Percentiles rank a stretch among this genome's conserved stretches.
Evolutionary conservation across 176 grass and related monocot genomes (phyloP).

Genomic region (Ampelocalamus luodianensis): DNA sequence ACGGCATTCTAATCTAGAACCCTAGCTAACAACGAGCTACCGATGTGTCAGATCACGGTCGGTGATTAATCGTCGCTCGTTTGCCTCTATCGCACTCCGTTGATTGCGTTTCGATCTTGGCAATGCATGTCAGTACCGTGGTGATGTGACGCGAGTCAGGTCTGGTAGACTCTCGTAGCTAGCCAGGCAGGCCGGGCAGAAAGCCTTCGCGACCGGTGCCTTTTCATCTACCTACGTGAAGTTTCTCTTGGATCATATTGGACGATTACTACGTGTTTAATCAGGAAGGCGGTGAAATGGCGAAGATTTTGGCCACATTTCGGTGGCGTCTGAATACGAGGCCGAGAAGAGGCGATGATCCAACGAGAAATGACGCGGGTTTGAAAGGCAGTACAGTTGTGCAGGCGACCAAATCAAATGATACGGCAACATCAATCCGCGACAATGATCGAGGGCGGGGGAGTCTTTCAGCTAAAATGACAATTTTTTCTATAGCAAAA

Average conservation of each 20-base stretch:
- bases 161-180: background rate
- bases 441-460: background rate
- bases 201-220: background rate
- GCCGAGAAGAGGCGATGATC: background rate
- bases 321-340: no score
- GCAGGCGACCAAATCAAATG: background rate
- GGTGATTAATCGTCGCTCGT: background rate
- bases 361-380: background rate
- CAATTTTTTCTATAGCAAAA: no score
- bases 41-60: background rate
- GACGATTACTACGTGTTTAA: no score
- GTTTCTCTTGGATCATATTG: no score
- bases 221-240: background rate
- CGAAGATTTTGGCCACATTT: background rate
- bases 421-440: background rate
- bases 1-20: background rate
- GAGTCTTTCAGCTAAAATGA: no score
- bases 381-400: background rate
- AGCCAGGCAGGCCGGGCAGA: background rate
- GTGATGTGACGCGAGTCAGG: conserved; percentile 30
- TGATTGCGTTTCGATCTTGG: background rate
- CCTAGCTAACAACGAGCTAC: conserved; percentile 6
- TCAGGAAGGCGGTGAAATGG: background rate
- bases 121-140: background rate
- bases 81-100: background rate